These are phyloP conservation scores for Oropetium thomaeum DNA, from an alignment of 176 grass and related monocot genomes.

Conservation along the genomic window DNA sequence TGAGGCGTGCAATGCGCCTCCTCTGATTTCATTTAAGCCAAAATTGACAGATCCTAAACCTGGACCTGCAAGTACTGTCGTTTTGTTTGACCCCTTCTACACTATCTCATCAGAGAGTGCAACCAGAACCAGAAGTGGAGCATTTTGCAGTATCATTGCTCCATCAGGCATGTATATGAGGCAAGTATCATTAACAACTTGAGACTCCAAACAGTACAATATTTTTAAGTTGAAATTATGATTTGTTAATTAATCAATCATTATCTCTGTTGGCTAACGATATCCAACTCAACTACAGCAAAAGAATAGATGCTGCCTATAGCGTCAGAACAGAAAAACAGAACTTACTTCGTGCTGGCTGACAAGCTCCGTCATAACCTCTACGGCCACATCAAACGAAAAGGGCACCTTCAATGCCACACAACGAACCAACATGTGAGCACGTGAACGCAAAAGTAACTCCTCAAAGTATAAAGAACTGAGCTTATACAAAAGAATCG, in stretches of 20 bases:
- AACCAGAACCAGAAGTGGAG: neutral
- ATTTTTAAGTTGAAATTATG: neutral
- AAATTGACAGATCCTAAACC: neutral
- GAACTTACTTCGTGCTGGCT: conserved; percentile 75
- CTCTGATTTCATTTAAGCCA: too few species aligned
- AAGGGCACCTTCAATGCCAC: conserved; percentile 54
- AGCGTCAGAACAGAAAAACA: conserved; percentile 7
- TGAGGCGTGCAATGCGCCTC: neutral
- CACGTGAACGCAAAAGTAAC: conserved; percentile 26
- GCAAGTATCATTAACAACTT: neutral
- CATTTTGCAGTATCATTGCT: neutral
- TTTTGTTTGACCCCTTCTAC: neutral
- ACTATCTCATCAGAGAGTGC: neutral
- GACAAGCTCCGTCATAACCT: conserved; percentile 91
- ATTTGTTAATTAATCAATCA: neutral
- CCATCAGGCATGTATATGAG: neutral
- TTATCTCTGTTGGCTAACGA: neutral
- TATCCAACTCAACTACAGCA: neutral
- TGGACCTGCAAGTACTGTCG: neutral
- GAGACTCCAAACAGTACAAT: neutral
- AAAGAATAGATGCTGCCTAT: conserved; percentile 18
- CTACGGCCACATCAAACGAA: conserved; percentile 86
- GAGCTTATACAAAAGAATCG: neutral
- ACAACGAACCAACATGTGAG: conserved; percentile 39
- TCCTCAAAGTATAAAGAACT: neutral